Conservation (phyloP, 1,139 yeast genomes). For the Yamadazyma trypodendri region DNA sequence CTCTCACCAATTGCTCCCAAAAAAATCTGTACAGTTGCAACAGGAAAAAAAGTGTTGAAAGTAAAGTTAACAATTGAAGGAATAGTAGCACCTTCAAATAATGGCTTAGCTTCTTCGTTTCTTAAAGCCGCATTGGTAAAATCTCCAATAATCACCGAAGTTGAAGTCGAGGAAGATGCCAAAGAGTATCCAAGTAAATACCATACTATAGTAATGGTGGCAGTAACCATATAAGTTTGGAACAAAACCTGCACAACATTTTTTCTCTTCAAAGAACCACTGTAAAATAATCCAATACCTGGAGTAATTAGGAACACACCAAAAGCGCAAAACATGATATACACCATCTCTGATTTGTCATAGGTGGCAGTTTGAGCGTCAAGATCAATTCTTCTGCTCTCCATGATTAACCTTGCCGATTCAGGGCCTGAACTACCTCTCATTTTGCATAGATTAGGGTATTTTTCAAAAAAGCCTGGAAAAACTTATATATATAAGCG, state of each 20-base stretch:
- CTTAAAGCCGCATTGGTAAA: constrained; percentile 75
- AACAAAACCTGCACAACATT: constrained; percentile 87
- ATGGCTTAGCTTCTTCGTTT: constrained; percentile 39
- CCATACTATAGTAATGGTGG: constrained; percentile 85
- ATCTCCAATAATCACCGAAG: constrained; percentile 73
- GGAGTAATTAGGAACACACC: constrained; percentile 92
- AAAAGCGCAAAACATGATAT: constrained; percentile 71
- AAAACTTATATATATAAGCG: too few relatives aligned
- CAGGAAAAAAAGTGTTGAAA: constrained; percentile 88
- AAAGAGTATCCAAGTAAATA: constrained; percentile 95
- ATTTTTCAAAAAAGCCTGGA: too few relatives aligned
- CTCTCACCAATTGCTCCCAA: constrained; percentile 97
- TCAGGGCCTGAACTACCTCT: constrained; percentile 7
- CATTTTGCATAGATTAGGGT: constrained; percentile 4
- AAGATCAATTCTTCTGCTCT: constrained; percentile 5
- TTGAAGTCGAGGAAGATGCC: constrained; percentile 72
- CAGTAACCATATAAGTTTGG: constrained; percentile 86
- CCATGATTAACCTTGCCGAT: constrained; percentile 8
- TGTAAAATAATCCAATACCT: constrained; percentile 85
- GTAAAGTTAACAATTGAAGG: constrained; percentile 63
- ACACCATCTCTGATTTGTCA: constrained; percentile 77
- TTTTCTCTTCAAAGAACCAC: constrained; percentile 87
- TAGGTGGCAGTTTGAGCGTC: constrained; percentile 26
- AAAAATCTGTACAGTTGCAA: constrained; percentile 85
- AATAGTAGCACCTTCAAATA: constrained; percentile 56